These are phyloP conservation scores for Adansonia grandidieri DNA, from an alignment of 441 rosid genomes.

Conservation along the genomic window DNA sequence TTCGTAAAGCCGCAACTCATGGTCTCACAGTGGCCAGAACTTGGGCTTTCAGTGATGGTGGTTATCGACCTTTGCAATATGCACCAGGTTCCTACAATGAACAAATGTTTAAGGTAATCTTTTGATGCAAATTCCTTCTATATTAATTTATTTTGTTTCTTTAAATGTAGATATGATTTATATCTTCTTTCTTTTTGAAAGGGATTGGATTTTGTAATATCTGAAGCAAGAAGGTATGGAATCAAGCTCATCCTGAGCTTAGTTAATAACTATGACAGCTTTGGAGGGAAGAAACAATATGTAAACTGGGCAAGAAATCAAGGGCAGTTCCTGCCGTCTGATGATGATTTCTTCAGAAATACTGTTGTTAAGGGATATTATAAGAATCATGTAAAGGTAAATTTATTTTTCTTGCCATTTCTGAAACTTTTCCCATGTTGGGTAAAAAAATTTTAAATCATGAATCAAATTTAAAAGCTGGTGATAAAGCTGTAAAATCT, in stretches of 20 bases:
- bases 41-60: slow-evolving; percentile 97
- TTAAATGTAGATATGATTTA: slow-evolving; percentile 12
- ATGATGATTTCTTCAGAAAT: slow-evolving; percentile 73
- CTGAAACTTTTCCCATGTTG: neutral
- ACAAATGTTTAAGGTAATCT: slow-evolving; percentile 72
- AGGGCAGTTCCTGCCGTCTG: slow-evolving; percentile 63
- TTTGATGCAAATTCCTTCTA: neutral
- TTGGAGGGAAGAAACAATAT: slow-evolving; percentile 74
- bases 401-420: neutral
- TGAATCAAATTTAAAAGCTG: neutral
- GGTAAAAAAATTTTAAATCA: neutral
- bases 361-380: slow-evolving; percentile 64
- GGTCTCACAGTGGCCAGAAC: slow-evolving; percentile 83
- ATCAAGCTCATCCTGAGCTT: slow-evolving; percentile 68
- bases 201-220: slow-evolving; percentile 78
- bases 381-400: slow-evolving; percentile 69
- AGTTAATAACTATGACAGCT: slow-evolving; percentile 64
- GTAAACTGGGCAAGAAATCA: slow-evolving; percentile 67
- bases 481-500: slow-evolving; percentile 11
- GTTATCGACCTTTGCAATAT: slow-evolving; percentile 77
- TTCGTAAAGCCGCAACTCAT: slow-evolving; percentile 67
- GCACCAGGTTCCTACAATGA: slow-evolving; percentile 90
- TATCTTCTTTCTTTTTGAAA: slow-evolving; percentile 24
- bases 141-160: slow-evolving; percentile 1
- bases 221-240: slow-evolving; percentile 63